Evolutionary conservation across 345 rosid species (phyloP).

Genomic region (Sisymbrium altissimum): DNA sequence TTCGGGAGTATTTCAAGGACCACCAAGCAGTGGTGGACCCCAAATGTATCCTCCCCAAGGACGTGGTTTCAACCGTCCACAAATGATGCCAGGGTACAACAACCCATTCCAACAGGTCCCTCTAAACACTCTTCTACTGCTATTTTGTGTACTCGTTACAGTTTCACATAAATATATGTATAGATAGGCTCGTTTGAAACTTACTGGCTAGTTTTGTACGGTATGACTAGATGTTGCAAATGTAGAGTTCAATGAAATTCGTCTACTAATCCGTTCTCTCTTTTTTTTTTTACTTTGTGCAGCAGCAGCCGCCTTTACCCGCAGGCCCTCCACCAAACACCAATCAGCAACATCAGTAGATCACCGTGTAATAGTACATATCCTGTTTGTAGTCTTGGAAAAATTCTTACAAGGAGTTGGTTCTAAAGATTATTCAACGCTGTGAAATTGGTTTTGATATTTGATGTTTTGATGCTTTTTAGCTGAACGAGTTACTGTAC

Average conservation of each 20-base stretch:
- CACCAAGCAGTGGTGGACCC: slow-evolving; percentile 79
- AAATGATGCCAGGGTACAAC: slow-evolving; percentile 82
- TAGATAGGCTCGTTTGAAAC: neutral
- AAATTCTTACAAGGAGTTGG: neutral
- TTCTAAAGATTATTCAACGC: slow-evolving; percentile 1
- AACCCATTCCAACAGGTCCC: slow-evolving; percentile 64
- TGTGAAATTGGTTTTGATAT: slow-evolving; percentile 6
- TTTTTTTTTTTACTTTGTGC: neutral
- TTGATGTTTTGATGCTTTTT: neutral
- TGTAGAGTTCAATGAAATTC: neutral
- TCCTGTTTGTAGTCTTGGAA: slow-evolving; percentile 16
- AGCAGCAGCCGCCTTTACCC: slow-evolving; percentile 33
- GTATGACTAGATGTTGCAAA: neutral
- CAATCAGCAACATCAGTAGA: slow-evolving; percentile 33
- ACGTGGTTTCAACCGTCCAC: slow-evolving; percentile 74
- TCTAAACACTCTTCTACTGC: neutral
- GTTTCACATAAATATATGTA: neutral
- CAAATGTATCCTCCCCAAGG: slow-evolving; percentile 80
- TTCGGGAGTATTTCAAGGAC: slow-evolving; percentile 64
- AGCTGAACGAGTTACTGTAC: neutral
- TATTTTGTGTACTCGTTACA: neutral
- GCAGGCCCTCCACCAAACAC: slow-evolving; percentile 31
- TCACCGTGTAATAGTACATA: slow-evolving; percentile 21
- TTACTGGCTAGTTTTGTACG: neutral
- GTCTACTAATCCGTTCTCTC: neutral